Base-by-base conservation (phyloP, 306 rosid genomes). In the Lagenaria siceraria region DNA sequence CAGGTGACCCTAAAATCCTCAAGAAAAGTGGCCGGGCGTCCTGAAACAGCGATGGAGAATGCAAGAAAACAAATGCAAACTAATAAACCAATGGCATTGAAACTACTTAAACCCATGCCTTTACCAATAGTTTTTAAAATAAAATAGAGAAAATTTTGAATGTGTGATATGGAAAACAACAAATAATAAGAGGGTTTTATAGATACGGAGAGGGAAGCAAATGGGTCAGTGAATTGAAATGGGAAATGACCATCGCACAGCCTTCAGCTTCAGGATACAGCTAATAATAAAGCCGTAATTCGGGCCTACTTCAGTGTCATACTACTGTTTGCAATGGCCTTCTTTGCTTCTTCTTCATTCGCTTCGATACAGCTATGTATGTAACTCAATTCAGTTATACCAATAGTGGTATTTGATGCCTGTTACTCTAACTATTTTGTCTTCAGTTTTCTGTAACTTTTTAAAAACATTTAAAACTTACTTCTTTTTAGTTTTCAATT, bases 1-100 rank as follows among this genome's bases (percentile, higher is more conserved):
- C 98, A 95, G 0, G 98, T 85, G 79, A 85, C 72, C 43, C 61
- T 82, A 77, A 95, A 95, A 52, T 92, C 97, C 77, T 89, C 84
- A 3, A 79, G 77, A 82, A 95, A 95, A 55, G 93, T 88, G 78
- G 93, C 89, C 6, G 98, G 97, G 77, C 92, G 81, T n/a, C 82
- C 96, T 65, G 71, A 81, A 73, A 80, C 92, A 7, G 80, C 80
- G 52, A 82, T 31, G 43, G 74, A 78, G 14, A 75, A 80, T 2
- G 61, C 13, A 66, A 86, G 55, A 71, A 79, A 19, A 74, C 84
- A 90, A 4, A 88, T 60, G 27, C n/a, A 62, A 64, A 80, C 1
- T 42, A 40, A 40, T 1, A 40, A 21, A 38, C 21, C 78, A 55
- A 56, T 19, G 51, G 36, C 63, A 52, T 56, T 31, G 53, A 22